Evolutionary conservation across 257 asterid genomes (phyloP).

Genomic region (Coffea canephora): DNA sequence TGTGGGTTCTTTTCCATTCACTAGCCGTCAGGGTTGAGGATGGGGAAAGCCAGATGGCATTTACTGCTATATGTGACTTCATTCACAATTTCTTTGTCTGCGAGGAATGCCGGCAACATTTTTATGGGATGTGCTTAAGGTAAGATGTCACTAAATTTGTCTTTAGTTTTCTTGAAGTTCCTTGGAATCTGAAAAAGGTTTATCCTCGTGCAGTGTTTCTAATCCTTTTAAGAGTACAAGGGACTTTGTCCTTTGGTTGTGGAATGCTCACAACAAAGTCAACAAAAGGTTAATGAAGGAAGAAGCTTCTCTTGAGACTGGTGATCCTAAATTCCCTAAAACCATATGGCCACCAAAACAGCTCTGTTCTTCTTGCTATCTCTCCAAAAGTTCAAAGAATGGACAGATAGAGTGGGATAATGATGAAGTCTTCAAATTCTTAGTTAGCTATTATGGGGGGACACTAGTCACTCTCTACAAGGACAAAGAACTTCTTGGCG

Average conservation of each 20-base stretch:
- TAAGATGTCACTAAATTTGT: constrained; percentile 19
- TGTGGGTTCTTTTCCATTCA: constrained; percentile 89
- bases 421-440: constrained; percentile 57
- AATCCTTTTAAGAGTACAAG: constrained; percentile 66
- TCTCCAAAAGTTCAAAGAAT: constrained; percentile 13
- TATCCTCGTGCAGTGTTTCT: constrained; percentile 49
- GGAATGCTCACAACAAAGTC: constrained; percentile 88
- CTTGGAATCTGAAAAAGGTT: constrained; percentile 2
- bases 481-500: constrained; percentile 47
- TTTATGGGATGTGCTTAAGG: constrained; percentile 85
- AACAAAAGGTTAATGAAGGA: constrained; percentile 73
- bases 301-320: constrained; percentile 59
- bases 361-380: constrained; percentile 81
- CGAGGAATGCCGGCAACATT: constrained; percentile 92
- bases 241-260: constrained; percentile 79
- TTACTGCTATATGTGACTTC: constrained; percentile 69
- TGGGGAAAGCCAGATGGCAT: constrained; percentile 78
- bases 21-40: constrained; percentile 85
- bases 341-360: constrained; percentile 70
- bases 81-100: constrained; percentile 76
- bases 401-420: constrained; percentile 49
- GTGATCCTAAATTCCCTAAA: constrained; percentile 83
- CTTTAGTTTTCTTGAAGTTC: not conserved
- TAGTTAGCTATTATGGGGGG: constrained; percentile 65
- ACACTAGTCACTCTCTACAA: constrained; percentile 47